Conservation (phyloP, 768 basidiomycete species). For the Mycena galericulata region DNA sequence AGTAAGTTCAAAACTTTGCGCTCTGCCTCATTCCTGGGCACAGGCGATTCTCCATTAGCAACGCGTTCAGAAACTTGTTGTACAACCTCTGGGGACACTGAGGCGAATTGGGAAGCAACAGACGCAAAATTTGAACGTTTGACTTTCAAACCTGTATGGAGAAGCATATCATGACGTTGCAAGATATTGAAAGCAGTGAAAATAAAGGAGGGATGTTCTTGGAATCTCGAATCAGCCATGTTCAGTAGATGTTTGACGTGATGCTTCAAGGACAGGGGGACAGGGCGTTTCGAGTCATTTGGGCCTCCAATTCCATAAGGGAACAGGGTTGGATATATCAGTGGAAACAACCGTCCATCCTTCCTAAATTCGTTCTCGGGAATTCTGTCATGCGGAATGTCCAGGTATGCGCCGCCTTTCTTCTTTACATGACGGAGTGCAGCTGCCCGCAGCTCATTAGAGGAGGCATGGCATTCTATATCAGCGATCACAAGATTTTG, state of each 20-base stretch:
- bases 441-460: slow-evolving; percentile 36
- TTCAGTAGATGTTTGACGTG: slow-evolving; percentile 41
- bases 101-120: slow-evolving; percentile 10
- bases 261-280: not conserved
- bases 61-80: slow-evolving; percentile 7
- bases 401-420: slow-evolving; percentile 32
- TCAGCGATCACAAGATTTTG: slow-evolving; percentile 33
- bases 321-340: slow-evolving; percentile 42
- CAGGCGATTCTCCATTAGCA: not conserved
- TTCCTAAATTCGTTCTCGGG: slow-evolving; percentile 40
- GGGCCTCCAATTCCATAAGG: slow-evolving; percentile 43
- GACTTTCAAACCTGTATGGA: not conserved
- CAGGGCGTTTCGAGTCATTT: not conserved
- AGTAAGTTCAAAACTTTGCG: slow-evolving; percentile 5
- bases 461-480: slow-evolving; percentile 34
- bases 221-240: slow-evolving; percentile 30
- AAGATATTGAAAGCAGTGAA: slow-evolving; percentile 46
- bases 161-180: slow-evolving; percentile 35
- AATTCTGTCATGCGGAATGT: slow-evolving; percentile 34
- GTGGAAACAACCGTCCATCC: slow-evolving; percentile 35
- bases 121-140: not conserved
- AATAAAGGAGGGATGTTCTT: slow-evolving; percentile 39
- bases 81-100: not conserved
- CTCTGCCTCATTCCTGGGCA: not conserved
- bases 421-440: slow-evolving; percentile 40